Evolutionary conservation across 2,329 filamentous ascomycete genomes (phyloP), one percentile per base, ranked within the genome.

Genomic region (Clarireedia hainanense): DNA sequence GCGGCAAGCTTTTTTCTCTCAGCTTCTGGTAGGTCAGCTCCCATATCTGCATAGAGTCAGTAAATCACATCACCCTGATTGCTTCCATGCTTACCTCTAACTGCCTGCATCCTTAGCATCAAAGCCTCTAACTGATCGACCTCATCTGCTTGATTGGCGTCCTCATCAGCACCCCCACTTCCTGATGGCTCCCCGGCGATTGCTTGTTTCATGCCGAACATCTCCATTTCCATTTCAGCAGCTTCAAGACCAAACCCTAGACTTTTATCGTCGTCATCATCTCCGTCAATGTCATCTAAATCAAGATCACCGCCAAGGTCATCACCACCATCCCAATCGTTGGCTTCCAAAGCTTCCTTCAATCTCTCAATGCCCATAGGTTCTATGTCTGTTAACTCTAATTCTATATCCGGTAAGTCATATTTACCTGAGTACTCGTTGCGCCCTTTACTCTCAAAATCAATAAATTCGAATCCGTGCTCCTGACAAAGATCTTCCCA

Each of bases 21-120:
- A 26, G 80, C 78, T 64, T 83, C 79, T 1, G 80, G 75, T 68
- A 87, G 66, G 7, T 79, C 80, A 12, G 79, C 77, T 30, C 77
- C 81, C 60, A 81, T 76, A 53, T 86, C 82, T 65, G 76, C 71
- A 39, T 12, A 27, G 9, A 12, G 42, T 66, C 40, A 67, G 60
- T 24, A n/a, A 24, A 1, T 6, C 5, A 2, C 7, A 24, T 14
- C 23, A 14, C 12, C 23, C 10, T 15, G 40, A 43, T 7, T 12
- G 7, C 4, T 3, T 36, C 15, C 7, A 42, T 10, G 61, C 64
- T 58, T 55, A 69, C 68, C 68, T 66, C 64, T 64, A 7, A 80
- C 80, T 1, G 81, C 81, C 68, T 82, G 80, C 58, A 88, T 71
- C 68, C 80, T 84, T 50, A 75, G 71, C 80, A 87, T 85, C 77